Evolutionary conservation across 441 rosid genomes (phyloP), one percentile per base, ranked within the genome.

Genomic region (Daphne laureola): DNA sequence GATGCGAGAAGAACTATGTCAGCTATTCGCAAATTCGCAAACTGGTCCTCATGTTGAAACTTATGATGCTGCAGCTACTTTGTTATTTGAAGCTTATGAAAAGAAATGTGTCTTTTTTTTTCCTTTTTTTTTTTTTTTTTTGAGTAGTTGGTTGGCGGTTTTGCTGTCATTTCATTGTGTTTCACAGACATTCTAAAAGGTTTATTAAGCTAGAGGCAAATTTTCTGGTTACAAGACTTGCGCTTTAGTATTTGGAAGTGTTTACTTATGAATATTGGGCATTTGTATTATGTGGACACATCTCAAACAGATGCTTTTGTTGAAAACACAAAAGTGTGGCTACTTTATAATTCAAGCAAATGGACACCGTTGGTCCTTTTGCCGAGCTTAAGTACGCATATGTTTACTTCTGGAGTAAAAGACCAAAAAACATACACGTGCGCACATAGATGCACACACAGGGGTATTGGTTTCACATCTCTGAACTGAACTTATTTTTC

Each of bases 401-500:
- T 21, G 41, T 47, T 35, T 53, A 43, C 14, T 44, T 53, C 49
- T 50, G 43, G 12, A 4, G 17, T 54, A 46, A 52, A 42, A 25
- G 21, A 21, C 40, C 13, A 9, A 36, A 15, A n/a, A 5, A 8
- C 42, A 1, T 12, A n/a, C 3, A n/a, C 8, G 1, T 18, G 38
- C 3, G 7, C n/a, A 49, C 5, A 9, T 8, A 43, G 11, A 15
- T 42, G 21, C 1, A 4, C 41, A 31, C 46, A 42, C 61, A 16
- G 26, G 9, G 43, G 26, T 13, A 38, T 14, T 46, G 45, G 17
- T 35, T 14, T 15, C 3, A 8, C n/a, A 17, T 35, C 51, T 38
- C 41, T 51, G 63, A 49, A 11, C 3, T 59, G 26, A 51, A 54
- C 15, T 64, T 55, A 52, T 36, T 69, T 65, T 48, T 80, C 25